phyloP scores from a whole-genome alignment of 768 basidiomycete genomes.

The Boletus eberwhitei region DNA sequence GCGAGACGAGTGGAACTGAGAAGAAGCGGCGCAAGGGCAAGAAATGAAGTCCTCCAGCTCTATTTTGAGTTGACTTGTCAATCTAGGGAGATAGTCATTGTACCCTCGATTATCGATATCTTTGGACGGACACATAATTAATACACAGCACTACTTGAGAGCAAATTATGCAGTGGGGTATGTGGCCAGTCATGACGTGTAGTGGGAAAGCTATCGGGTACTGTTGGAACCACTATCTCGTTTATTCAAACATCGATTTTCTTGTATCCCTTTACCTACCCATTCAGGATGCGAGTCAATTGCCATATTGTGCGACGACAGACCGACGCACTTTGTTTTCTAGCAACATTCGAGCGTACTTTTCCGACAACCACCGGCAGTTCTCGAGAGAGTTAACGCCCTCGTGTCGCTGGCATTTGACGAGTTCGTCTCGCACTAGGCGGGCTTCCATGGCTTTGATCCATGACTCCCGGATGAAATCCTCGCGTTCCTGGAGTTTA shows the following conservation, averaged over 20 bases:
- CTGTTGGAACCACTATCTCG: neutral
- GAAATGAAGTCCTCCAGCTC: conserved; percentile 35
- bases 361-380: conserved; percentile 82
- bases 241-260: conserved; percentile 53
- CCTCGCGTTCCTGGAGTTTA: conserved; percentile 65
- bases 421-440: conserved; percentile 82
- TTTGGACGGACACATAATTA: conserved; percentile 7
- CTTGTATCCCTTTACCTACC: conserved; percentile 85
- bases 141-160: neutral
- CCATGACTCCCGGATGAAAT: conserved; percentile 87
- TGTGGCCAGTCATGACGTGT: neutral
- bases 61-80: neutral
- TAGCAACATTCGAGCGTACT: conserved; percentile 74
- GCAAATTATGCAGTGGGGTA: neutral
- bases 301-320: neutral
- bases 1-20: conserved; percentile 63
- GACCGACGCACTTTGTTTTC: conserved; percentile 67
- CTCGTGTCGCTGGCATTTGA: conserved; percentile 86
- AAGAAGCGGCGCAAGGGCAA: conserved; percentile 45
- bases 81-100: neutral
- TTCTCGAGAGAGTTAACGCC: conserved; percentile 90
- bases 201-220: neutral
- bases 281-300: conserved; percentile 1
- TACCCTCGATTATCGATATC: neutral
- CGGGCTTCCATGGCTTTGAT: conserved; percentile 90